A percentile compares a stretch with the other conserved stretches of the same genome.
Evolutionary conservation across 768 basidiomycete species (phyloP).

Genomic region (Suillus subluteus): DNA sequence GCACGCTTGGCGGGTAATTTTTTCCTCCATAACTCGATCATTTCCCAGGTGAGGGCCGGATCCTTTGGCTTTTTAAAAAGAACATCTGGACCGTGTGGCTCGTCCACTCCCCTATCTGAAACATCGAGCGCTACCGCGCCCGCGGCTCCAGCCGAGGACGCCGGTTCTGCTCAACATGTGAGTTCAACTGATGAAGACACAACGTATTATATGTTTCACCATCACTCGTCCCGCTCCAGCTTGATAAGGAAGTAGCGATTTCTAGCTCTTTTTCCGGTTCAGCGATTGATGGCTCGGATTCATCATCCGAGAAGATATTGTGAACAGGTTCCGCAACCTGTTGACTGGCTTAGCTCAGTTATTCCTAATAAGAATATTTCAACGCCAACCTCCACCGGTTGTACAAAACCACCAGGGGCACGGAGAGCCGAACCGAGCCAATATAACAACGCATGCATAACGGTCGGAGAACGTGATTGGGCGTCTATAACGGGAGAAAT

Average conservation of each 20-base stretch:
- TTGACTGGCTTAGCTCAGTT: neutral
- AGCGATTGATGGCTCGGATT: neutral
- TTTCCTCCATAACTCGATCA: constrained; percentile 37
- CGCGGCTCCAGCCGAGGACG: constrained; percentile 25
- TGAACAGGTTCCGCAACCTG: constrained; percentile 36
- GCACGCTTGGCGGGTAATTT: constrained; percentile 22
- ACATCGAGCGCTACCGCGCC: constrained; percentile 16
- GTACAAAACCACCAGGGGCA: constrained; percentile 33
- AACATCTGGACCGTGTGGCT: constrained; percentile 9
- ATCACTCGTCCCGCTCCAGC: constrained; percentile 34
- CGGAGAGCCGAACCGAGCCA: constrained; percentile 59
- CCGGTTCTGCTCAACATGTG: constrained; percentile 20
- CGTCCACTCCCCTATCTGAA: constrained; percentile 26
- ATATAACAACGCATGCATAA: constrained; percentile 54
- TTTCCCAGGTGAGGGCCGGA: constrained; percentile 25
- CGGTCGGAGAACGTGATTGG: constrained; percentile 47
- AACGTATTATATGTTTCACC: constrained; percentile 20
- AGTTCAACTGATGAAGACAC: neutral
- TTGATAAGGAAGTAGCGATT: constrained; percentile 30
- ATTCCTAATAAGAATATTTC: neutral
- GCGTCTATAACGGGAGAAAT: constrained; percentile 49
- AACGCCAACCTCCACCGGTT: constrained; percentile 23
- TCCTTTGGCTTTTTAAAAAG: constrained; percentile 29
- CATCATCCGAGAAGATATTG: constrained; percentile 24
- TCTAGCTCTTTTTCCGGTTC: neutral